A percentile compares a stretch with the other conserved stretches of the same genome.
These are phyloP conservation scores for Blastobotrys illinoisensis DNA, from an alignment of 1,139 yeast species.

Conservation along the genomic window DNA sequence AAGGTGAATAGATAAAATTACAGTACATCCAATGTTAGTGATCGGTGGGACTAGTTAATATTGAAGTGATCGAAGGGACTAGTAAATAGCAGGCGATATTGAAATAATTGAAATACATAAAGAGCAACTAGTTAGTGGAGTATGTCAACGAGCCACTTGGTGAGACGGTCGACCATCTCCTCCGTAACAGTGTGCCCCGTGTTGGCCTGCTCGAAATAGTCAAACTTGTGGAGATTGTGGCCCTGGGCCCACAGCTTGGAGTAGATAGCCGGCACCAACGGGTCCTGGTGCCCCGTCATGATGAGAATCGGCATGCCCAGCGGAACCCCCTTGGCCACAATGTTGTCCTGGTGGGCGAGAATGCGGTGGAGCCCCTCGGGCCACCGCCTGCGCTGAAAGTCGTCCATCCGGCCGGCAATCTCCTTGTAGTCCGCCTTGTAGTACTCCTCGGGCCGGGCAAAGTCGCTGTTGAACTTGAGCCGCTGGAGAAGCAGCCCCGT, in stretches of 20 bases:
- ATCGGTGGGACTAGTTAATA: too few relatives aligned
- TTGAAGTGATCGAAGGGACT: too few relatives aligned
- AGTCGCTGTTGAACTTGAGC: background rate
- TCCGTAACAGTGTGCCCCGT: slow-evolving; percentile 17
- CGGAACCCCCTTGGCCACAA: slow-evolving; percentile 8
- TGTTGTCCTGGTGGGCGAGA: slow-evolving; percentile 9
- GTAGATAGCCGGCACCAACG: slow-evolving; percentile 16
- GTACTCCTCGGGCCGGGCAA: background rate
- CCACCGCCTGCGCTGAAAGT: background rate
- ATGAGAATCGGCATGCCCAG: slow-evolving; percentile 8
- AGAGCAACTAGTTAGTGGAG: background rate
- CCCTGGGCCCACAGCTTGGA: slow-evolving; percentile 12
- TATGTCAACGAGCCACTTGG: slow-evolving; percentile 13
- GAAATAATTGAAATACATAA: background rate
- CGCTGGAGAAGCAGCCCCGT: background rate
- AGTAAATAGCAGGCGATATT: too few relatives aligned
- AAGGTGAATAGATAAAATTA: too few relatives aligned
- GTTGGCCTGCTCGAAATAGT: slow-evolving; percentile 13
- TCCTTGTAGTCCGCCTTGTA: background rate
- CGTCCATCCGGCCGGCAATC: background rate
- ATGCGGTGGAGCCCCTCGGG: background rate
- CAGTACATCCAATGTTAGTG: too few relatives aligned
- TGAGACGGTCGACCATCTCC: slow-evolving; percentile 14
- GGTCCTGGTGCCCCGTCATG: slow-evolving; percentile 17
- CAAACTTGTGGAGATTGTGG: background rate